These are phyloP conservation scores for Styphnolobium japonicum DNA, from an alignment of 306 rosid genomes.

Conservation along the genomic window DNA sequence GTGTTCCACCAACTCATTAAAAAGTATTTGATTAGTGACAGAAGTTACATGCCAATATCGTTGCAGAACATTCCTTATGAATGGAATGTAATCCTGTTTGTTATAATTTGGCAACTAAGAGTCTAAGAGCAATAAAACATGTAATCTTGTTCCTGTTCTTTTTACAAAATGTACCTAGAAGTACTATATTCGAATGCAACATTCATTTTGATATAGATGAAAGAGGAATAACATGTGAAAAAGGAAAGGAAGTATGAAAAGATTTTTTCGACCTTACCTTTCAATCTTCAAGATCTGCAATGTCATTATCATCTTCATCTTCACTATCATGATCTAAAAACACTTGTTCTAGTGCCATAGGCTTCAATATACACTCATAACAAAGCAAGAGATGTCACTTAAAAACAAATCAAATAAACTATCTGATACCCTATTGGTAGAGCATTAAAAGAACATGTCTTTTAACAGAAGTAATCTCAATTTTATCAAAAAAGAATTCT, in stretches of 20 bases:
- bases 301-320: constrained; percentile 85
- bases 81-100: too few relatives aligned
- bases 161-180: constrained; percentile 5
- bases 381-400: background rate
- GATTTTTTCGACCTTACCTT: constrained; percentile 58
- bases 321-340: constrained; percentile 87
- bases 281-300: constrained; percentile 96
- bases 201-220: constrained; percentile 24
- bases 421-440: background rate
- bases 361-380: constrained; percentile 49
- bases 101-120: background rate
- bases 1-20: background rate
- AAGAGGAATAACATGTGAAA: background rate
- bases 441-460: constrained; percentile 1
- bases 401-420: constrained; percentile 10
- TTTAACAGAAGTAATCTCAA: background rate
- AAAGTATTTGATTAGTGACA: background rate
- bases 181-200: background rate
- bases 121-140: background rate
- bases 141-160: background rate
- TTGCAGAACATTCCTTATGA: background rate
- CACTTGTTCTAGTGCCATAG: constrained; percentile 89
- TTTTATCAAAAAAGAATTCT: background rate
- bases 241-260: background rate
- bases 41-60: background rate